These are phyloP conservation scores for Hypoxylon sp. DNA, from an alignment of 2,329 filamentous ascomycete species.

Conservation along the genomic window DNA sequence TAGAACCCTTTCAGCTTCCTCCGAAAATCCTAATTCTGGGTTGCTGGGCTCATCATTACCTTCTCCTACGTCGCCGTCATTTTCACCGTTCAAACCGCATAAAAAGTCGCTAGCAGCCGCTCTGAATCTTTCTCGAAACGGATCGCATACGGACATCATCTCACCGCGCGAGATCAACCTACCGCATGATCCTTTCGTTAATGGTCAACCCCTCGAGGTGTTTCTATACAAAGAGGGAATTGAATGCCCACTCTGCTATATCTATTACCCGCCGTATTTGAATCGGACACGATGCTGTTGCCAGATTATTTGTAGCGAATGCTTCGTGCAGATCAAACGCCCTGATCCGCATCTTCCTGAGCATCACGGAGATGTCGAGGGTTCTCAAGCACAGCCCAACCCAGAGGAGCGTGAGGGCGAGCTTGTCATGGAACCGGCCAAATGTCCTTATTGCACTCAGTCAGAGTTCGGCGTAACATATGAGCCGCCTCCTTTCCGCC, in stretches of 20 bases:
- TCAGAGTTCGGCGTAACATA: constrained; percentile 98
- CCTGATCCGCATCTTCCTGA: constrained; percentile 83
- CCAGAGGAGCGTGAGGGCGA: constrained; percentile 68
- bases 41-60: constrained; percentile 71
- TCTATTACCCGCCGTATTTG: constrained; percentile 93
- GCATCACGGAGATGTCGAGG: constrained; percentile 64
- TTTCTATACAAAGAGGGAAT: constrained; percentile 90
- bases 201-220: constrained; percentile 93
- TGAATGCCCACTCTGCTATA: constrained; percentile 96
- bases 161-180: constrained; percentile 81
- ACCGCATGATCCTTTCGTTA: constrained; percentile 86
- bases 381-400: constrained; percentile 47
- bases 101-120: constrained; percentile 90
- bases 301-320: constrained; percentile 96
- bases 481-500: constrained; percentile 85
- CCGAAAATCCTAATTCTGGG: constrained; percentile 71
- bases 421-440: constrained; percentile 89
- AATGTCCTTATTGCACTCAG: constrained; percentile 94
- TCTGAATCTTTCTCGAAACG: constrained; percentile 79
- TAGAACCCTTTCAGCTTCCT: constrained; percentile 81
- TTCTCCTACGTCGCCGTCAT: constrained; percentile 64
- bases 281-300: constrained; percentile 96
- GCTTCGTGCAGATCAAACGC: constrained; percentile 95
- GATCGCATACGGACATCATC: constrained; percentile 77
- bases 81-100: constrained; percentile 78